Evolutionary conservation across 2,329 filamentous ascomycete genomes (phyloP).

Genomic region (Neofusicoccum laricinum): DNA sequence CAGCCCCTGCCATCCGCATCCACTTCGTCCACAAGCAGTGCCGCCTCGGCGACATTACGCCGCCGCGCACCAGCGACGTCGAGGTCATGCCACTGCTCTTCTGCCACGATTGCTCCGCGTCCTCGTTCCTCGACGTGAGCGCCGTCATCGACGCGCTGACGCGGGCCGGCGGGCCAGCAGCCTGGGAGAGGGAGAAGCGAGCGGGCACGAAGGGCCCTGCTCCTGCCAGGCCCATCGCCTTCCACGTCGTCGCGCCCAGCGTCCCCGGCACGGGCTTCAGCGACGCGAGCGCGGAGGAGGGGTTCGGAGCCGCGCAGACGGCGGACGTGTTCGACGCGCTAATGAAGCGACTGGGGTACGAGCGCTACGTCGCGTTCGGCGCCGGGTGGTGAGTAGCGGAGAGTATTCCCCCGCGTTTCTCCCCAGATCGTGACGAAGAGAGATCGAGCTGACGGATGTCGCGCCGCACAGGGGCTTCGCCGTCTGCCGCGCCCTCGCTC

Average conservation of each 20-base stretch:
- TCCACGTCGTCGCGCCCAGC: conserved; percentile 65
- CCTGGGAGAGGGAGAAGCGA: neutral
- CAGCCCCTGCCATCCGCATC: conserved; percentile 47
- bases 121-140: conserved; percentile 59
- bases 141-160: conserved; percentile 57
- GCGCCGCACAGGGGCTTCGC: conserved; percentile 38
- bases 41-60: neutral
- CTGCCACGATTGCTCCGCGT: conserved; percentile 64
- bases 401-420: neutral
- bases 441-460: too few species aligned
- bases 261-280: conserved; percentile 67
- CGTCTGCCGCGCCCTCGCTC: conserved; percentile 46
- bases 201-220: conserved; percentile 1
- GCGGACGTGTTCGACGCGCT: conserved; percentile 56
- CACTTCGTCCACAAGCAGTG: conserved; percentile 64
- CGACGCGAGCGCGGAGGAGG: conserved; percentile 55
- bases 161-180: neutral
- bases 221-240: conserved; percentile 40
- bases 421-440: too few species aligned
- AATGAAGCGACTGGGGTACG: conserved; percentile 61
- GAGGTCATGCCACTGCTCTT: conserved; percentile 63
- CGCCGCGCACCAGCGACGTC: conserved; percentile 36
- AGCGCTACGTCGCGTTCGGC: conserved; percentile 57
- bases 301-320: conserved; percentile 51
- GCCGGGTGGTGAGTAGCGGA: conserved; percentile 43